Conservation (phyloP, 2,329 filamentous ascomycete genomes). For the Hawksworthiomyces lignivorus region DNA sequence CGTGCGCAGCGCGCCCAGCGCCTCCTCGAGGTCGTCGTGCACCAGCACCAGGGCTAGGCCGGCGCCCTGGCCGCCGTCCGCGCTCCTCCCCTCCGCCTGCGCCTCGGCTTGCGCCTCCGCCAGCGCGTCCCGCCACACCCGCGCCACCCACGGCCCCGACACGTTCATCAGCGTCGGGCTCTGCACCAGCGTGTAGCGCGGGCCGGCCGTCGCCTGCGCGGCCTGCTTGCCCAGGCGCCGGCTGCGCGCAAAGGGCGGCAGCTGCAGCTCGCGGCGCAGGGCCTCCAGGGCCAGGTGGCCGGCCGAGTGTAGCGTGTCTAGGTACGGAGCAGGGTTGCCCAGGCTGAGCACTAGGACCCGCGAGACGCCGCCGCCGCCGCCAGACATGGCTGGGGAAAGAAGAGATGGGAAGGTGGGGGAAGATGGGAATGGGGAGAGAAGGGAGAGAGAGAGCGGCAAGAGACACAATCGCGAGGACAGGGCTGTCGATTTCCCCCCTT, state of each 20-base stretch:
- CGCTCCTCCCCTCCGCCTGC: conserved; percentile 23
- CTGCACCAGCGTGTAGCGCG: conserved; percentile 62
- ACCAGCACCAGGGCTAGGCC: conserved; percentile 78
- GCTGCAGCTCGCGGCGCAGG: conserved; percentile 43
- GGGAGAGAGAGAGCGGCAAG: too few relatives aligned
- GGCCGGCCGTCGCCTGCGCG: conserved; percentile 38
- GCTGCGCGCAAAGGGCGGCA: conserved; percentile 41
- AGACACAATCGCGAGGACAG: too few relatives aligned
- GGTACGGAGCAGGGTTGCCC: conserved; percentile 73
- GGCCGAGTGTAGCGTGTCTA: conserved; percentile 75
- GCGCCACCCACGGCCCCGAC: conserved; percentile 62
- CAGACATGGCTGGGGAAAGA: too few relatives aligned
- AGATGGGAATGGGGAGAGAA: background rate
- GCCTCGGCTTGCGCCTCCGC: conserved; percentile 35
- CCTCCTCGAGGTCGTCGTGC: conserved; percentile 79
- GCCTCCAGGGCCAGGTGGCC: conserved; percentile 70
- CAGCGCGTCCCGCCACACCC: conserved; percentile 41
- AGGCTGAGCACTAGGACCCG: conserved; percentile 74
- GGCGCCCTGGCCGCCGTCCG: too few relatives aligned
- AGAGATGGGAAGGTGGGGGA: too few relatives aligned
- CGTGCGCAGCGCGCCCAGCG: conserved; percentile 59
- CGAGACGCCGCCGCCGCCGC: conserved; percentile 19
- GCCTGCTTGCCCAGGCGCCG: conserved; percentile 40
- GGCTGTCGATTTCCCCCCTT: too few relatives aligned
- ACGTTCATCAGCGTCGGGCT: conserved; percentile 78